These are phyloP conservation scores for Darksidea phi DNA, from an alignment of 495 filamentous ascomycete species.

Conservation along the genomic window DNA sequence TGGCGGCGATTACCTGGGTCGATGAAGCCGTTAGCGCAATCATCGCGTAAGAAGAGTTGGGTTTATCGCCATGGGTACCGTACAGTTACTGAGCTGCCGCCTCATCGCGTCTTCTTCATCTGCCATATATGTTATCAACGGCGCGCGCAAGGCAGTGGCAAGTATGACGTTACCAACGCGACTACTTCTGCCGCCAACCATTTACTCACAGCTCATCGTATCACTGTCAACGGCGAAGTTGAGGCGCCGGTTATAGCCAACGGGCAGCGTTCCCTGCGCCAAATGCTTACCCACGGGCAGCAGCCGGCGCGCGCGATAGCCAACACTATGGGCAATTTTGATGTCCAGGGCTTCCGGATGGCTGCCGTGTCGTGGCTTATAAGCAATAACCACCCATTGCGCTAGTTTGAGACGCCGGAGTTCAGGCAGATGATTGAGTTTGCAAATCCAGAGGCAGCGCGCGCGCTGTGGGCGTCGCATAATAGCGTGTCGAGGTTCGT, in stretches of 20 bases:
- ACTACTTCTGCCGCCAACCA: no score
- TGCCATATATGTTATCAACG: neutral
- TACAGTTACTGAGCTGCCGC: no score
- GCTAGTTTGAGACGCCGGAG: neutral
- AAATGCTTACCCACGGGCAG: neutral
- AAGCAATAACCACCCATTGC: neutral
- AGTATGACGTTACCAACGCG: no score
- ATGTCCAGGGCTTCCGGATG: neutral
- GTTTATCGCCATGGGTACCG: constrained; percentile 1
- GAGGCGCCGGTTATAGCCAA: no score
- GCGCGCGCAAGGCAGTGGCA: no score
- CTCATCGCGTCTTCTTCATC: neutral
- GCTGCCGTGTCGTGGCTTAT: neutral
- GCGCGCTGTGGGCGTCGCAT: neutral
- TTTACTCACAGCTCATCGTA: no score
- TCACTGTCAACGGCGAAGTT: no score
- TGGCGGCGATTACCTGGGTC: neutral
- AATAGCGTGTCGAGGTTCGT: neutral
- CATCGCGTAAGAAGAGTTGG: neutral
- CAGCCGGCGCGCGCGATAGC: neutral
- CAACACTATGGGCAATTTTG: neutral
- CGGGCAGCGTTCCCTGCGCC: neutral
- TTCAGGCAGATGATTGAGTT: neutral
- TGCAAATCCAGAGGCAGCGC: neutral
- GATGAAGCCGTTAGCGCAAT: neutral